Evolutionary conservation across 345 rosid species (phyloP).

Genomic region (Brassica napus): DNA sequence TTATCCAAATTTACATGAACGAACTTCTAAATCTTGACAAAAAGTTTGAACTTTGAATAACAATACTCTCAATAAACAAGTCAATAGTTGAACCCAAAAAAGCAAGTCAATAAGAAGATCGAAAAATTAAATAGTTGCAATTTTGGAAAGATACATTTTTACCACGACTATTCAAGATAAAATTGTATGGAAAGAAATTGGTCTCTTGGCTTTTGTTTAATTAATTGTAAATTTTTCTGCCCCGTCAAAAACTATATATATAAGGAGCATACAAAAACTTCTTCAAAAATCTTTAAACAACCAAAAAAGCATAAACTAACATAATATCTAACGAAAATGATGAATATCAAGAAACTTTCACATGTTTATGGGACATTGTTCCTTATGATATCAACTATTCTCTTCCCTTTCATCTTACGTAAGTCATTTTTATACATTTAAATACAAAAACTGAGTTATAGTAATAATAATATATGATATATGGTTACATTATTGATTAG

Average conservation of each 20-base stretch:
- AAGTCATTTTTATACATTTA: background rate
- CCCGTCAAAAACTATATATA: background rate
- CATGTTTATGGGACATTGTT: background rate
- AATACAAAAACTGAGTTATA: background rate
- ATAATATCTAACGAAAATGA: background rate
- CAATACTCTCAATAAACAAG: background rate
- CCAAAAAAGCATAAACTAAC: background rate
- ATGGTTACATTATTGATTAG: background rate
- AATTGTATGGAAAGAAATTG: background rate
- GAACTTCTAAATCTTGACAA: background rate
- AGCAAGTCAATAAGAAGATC: background rate
- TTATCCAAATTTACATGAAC: background rate
- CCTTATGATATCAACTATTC: background rate
- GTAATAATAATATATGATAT: background rate
- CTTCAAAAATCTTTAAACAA: background rate
- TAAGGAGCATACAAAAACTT: background rate
- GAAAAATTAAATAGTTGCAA: background rate
- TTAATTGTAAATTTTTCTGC: background rate
- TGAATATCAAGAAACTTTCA: background rate
- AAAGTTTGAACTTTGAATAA: background rate
- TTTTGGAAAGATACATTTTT: background rate
- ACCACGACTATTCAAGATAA: constrained; percentile 2
- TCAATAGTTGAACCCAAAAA: too few relatives aligned
- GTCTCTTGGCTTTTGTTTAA: background rate
- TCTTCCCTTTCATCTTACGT: background rate